Evolutionary conservation across 495 filamentous ascomycete genomes (phyloP), one percentile per base, ranked within the genome.

Genomic region (Hypoxylon subgilvum): DNA sequence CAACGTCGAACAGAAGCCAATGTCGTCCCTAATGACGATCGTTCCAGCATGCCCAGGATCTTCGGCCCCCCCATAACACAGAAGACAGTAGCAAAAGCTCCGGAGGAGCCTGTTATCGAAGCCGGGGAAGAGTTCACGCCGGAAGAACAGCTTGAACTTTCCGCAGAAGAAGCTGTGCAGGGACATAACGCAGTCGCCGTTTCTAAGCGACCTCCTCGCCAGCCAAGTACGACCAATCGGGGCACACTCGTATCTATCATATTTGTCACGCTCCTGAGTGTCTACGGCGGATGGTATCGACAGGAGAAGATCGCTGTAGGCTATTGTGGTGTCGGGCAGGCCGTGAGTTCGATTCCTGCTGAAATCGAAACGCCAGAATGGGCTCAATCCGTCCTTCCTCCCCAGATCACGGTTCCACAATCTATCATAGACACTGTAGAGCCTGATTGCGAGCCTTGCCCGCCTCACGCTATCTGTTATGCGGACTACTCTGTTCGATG

Each of bases 261-360:
- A 4, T 59, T 88, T 10, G 57, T 87, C 0, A 83, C 85, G 0
- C 70, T 95, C 3, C 57, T 95, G 19, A 80, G 78, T 18, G 86
- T 88, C 3, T 91, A 94, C 56, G 88, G 79, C 18, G 80, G 80
- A 31, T 93, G 91, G 84, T 97, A 90, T 82, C 82, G 95, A 43
- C 88, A 92, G 54, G 95, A 98, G 72, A 97, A 97, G 80, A 74
- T 95, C 9, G 90, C 90, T 30, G 90, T 96, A 34, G 94, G 94
- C 19, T 98, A 93, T 70, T 98, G 94, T 70, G 93, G 92, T 17
- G 84, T 94, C 58, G 94, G 92, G 13, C 69, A 71, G 44, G 63
- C 78, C 23, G 61, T 51, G 14, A 65, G 67, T 44, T 70, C 67
- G 12, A 73, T 83, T 44, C 79, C 80, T 17, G 48, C 65, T 13